Evolutionary conservation across 768 basidiomycete genomes (phyloP).

Genomic region (Cyclocybe cylindracea): DNA sequence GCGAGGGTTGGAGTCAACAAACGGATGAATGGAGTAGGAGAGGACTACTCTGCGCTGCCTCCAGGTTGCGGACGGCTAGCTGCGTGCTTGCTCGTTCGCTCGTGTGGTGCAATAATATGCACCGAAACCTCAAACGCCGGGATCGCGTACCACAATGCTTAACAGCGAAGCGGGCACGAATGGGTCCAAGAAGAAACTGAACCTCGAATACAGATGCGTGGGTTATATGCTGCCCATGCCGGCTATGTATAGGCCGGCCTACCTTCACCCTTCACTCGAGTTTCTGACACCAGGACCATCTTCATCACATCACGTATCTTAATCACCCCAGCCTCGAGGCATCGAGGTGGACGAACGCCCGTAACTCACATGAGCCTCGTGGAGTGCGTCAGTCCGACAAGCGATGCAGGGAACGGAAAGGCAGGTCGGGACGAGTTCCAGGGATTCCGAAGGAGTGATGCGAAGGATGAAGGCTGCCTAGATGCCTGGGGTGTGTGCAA

Average conservation of each 20-base stretch:
- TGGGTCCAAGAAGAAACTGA: neutral
- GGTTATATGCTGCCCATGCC: neutral
- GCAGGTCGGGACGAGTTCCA: neutral
- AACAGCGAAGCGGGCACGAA: neutral
- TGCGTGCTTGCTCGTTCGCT: neutral
- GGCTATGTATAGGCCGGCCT: too few relatives aligned
- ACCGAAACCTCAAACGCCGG: too few relatives aligned
- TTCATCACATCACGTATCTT: neutral
- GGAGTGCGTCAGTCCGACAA: neutral
- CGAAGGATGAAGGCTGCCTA: too few relatives aligned
- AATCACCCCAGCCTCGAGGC: constrained; percentile 10
- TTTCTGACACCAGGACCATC: neutral
- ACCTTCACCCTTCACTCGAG: neutral
- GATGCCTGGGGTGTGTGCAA: too few relatives aligned
- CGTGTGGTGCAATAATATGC: too few relatives aligned
- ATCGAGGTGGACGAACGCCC: constrained; percentile 10
- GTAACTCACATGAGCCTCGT: constrained; percentile 7
- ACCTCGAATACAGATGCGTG: neutral
- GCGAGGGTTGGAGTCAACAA: too few relatives aligned
- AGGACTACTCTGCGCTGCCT: neutral
- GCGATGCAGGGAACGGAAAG: constrained; percentile 3
- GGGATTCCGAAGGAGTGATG: too few relatives aligned
- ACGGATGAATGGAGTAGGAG: too few relatives aligned
- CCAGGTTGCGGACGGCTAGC: neutral
- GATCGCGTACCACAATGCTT: too few relatives aligned